Evolutionary conservation across 2,329 filamentous ascomycete genomes (phyloP).

Genomic region (Pseudonectria foliicola): DNA sequence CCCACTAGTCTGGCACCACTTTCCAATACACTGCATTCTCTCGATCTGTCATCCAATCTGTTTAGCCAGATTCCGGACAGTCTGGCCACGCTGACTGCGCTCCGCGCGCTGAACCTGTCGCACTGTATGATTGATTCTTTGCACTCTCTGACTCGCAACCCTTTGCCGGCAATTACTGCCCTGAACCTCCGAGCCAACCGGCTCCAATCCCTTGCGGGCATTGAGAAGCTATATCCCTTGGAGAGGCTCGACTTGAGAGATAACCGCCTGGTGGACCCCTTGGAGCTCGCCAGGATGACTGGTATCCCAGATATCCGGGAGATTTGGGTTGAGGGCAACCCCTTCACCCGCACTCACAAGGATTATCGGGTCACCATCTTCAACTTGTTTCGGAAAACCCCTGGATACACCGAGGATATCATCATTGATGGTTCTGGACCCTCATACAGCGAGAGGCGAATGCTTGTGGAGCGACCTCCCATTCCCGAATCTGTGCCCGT

Average conservation of each 20-base stretch:
- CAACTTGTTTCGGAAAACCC: slow-evolving; percentile 86
- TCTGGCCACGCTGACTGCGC: slow-evolving; percentile 72
- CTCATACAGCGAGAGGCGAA: slow-evolving; percentile 76
- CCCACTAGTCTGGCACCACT: slow-evolving; percentile 71
- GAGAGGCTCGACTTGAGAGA: slow-evolving; percentile 88
- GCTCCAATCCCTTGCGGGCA: slow-evolving; percentile 76
- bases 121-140: slow-evolving; percentile 97
- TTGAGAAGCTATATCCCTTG: slow-evolving; percentile 81
- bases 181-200: slow-evolving; percentile 87
- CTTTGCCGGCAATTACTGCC: slow-evolving; percentile 86
- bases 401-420: slow-evolving; percentile 86
- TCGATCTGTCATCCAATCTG: slow-evolving; percentile 88
- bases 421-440: slow-evolving; percentile 80
- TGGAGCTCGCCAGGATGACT: slow-evolving; percentile 81
- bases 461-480: slow-evolving; percentile 72
- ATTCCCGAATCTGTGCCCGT: slow-evolving; percentile 72
- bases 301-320: slow-evolving; percentile 86
- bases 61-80: slow-evolving; percentile 94
- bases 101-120: slow-evolving; percentile 89
- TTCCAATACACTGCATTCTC: slow-evolving; percentile 79
- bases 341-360: slow-evolving; percentile 80
- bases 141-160: slow-evolving; percentile 76
- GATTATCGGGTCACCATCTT: slow-evolving; percentile 87
- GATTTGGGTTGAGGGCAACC: slow-evolving; percentile 87
- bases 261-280: slow-evolving; percentile 84